phyloP scores from a whole-genome alignment of 352 stramenopile species.

The Plasmopara halstedii region DNA sequence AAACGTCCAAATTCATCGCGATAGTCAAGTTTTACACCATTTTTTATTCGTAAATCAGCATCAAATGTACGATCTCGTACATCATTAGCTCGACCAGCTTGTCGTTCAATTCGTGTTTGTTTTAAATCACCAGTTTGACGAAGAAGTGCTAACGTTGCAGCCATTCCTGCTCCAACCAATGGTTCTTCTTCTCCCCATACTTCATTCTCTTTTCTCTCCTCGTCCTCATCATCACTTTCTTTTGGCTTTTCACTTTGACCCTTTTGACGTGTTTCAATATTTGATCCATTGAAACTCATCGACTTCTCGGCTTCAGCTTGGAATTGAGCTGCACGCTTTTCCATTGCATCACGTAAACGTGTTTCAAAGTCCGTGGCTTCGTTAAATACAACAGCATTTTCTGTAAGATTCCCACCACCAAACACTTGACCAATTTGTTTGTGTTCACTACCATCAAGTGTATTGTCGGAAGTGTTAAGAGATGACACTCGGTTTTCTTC shows the following conservation, averaged over 20 bases:
- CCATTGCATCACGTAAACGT: conserved; percentile 63
- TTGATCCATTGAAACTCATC: too few relatives aligned
- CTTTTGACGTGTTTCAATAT: conserved; percentile 3
- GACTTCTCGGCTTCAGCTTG: conserved; percentile 8
- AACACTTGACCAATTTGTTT: conserved; percentile 51
- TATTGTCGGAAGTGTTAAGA: too few relatives aligned
- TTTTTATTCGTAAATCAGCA: conserved; percentile 76
- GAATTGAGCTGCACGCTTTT: conserved; percentile 55
- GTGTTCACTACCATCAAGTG: neutral
- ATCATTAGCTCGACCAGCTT: conserved; percentile 93
- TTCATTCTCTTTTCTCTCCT: conserved; percentile 37
- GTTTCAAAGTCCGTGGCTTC: conserved; percentile 83
- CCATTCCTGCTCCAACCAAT: conserved; percentile 81
- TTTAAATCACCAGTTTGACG: conserved; percentile 90
- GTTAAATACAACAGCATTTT: conserved; percentile 70
- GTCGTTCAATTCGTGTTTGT: conserved; percentile 80
- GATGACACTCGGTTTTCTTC: conserved; percentile 12
- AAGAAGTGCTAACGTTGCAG: conserved; percentile 88
- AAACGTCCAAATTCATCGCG: conserved; percentile 94
- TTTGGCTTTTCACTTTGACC: conserved; percentile 32
- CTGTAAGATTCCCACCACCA: conserved; percentile 12
- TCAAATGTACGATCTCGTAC: conserved; percentile 89
- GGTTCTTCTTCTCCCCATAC: conserved; percentile 81
- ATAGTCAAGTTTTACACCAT: conserved; percentile 94
- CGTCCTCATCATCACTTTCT: conserved; percentile 20